These are phyloP conservation scores for Vitis labrusca DNA, from an alignment of 164 flowering plant genomes.

Conservation along the genomic window DNA sequence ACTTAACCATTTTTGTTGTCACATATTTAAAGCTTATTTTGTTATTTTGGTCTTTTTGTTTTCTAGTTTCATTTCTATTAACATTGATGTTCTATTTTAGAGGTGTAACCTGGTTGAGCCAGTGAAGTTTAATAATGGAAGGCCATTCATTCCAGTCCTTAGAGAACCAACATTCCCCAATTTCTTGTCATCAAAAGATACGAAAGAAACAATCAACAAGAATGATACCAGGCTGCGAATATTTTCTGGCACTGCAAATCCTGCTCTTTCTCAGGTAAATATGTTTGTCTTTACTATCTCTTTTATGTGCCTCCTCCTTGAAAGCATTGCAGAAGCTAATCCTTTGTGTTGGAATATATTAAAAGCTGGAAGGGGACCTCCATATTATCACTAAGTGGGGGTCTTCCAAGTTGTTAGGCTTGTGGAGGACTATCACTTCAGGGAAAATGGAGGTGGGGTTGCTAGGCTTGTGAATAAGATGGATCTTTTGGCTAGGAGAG, in stretches of 20 bases:
- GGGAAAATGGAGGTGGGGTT: no score
- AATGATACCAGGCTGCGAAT: conserved; percentile 66
- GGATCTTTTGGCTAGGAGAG: no score
- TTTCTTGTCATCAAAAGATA: conserved; percentile 30
- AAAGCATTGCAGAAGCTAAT: no score
- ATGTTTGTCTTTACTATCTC: background rate
- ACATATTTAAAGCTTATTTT: no score
- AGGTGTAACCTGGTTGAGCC: conserved; percentile 59
- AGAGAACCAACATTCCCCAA: conserved; percentile 30
- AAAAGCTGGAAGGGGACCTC: no score
- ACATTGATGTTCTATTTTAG: conserved; percentile 24
- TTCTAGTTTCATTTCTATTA: background rate
- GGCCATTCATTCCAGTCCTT: conserved; percentile 37
- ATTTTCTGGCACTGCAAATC: conserved; percentile 95
- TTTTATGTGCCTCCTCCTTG: background rate
- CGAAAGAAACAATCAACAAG: conserved; percentile 13
- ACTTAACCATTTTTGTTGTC: no score
- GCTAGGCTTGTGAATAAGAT: no score
- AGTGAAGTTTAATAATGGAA: conserved; percentile 57
- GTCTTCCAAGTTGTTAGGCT: no score
- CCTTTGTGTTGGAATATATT: no score
- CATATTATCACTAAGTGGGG: no score
- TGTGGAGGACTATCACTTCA: no score
- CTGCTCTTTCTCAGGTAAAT: conserved; percentile 76
- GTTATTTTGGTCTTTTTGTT: no score